A percentile compares a stretch with the other conserved stretches of the same genome.
These are phyloP conservation scores for Zoysia pacifica DNA, from an alignment of 176 grass and related monocot genomes.

Conservation along the genomic window DNA sequence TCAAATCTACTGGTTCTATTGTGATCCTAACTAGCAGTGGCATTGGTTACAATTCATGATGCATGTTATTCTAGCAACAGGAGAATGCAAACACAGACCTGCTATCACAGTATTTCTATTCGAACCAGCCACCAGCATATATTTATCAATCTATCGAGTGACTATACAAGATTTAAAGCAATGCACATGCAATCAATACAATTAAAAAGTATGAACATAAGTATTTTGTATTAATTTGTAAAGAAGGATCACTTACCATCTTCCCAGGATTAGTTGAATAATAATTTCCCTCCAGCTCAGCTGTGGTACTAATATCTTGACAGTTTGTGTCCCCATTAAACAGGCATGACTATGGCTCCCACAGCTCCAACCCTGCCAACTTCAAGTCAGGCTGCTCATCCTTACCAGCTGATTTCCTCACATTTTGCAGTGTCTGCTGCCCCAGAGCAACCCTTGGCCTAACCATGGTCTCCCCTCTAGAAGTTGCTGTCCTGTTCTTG, in stretches of 20 bases:
- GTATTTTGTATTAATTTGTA: background rate
- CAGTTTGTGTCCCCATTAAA: slow-evolving; percentile 84
- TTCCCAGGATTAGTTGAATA: slow-evolving; percentile 21
- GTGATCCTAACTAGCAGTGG: slow-evolving; percentile 13
- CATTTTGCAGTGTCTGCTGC: slow-evolving; percentile 75
- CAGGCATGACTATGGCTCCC: slow-evolving; percentile 97
- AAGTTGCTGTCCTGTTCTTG: slow-evolving; percentile 43
- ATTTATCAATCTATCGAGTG: slow-evolving; percentile 12
- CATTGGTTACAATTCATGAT: background rate
- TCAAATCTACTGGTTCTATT: background rate
- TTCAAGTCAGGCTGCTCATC: slow-evolving; percentile 69
- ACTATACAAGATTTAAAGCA: slow-evolving; percentile 18
- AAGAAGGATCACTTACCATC: background rate
- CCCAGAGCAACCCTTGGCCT: slow-evolving; percentile 95
- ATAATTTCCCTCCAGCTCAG: slow-evolving; percentile 22
- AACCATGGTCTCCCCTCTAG: slow-evolving; percentile 79
- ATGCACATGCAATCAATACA: background rate
- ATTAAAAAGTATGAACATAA: slow-evolving; percentile 19
- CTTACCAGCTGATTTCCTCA: slow-evolving; percentile 75
- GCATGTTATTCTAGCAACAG: background rate
- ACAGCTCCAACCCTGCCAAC: slow-evolving; percentile 68
- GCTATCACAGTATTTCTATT: slow-evolving; percentile 13
- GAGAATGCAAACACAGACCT: background rate
- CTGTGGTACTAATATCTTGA: slow-evolving; percentile 74
- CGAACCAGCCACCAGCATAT: slow-evolving; percentile 3